Percentiles rank a stretch among this genome's conserved stretches.
phyloP scores from a whole-genome alignment of 1,284 basidiomycete species.

The Amylostereum chailletii region DNA sequence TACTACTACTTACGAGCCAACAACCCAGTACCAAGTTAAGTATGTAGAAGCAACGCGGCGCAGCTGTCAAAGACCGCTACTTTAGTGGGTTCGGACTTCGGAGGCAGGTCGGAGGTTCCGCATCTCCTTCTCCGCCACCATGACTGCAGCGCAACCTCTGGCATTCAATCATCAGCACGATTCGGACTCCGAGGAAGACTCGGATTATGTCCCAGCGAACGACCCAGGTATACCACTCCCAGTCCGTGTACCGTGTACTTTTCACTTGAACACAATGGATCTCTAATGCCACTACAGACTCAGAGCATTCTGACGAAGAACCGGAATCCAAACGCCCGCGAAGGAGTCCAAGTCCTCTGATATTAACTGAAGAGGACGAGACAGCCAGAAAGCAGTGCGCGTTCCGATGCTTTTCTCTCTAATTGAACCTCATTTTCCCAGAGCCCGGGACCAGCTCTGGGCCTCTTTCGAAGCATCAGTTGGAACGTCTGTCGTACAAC shows the following conservation, averaged over 20 bases:
- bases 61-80: too few species aligned
- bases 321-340: too few species aligned
- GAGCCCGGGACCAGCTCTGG: conserved; percentile 49
- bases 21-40: too few species aligned
- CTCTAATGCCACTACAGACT: too few species aligned
- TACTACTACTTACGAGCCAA: too few species aligned
- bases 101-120: too few species aligned
- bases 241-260: not conserved
- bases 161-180: conserved; percentile 7
- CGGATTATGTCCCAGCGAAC: conserved; percentile 52
- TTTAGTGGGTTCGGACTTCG: too few species aligned
- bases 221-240: conserved; percentile 31
- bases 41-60: too few species aligned
- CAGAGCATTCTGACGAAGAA: too few species aligned
- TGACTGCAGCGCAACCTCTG: conserved; percentile 1
- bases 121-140: not conserved
- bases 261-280: not conserved
- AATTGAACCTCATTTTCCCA: conserved; percentile 14
- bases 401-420: not conserved
- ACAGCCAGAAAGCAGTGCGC: conserved; percentile 36
- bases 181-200: conserved; percentile 59
- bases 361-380: conserved; percentile 22
- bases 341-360: conserved; percentile 10
- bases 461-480: conserved; percentile 50
- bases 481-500: conserved; percentile 4